Evolutionary conservation across 768 basidiomycete species (phyloP), one percentile per base, ranked within the genome.

Genomic region (Hemileccinum rubropunctum): DNA sequence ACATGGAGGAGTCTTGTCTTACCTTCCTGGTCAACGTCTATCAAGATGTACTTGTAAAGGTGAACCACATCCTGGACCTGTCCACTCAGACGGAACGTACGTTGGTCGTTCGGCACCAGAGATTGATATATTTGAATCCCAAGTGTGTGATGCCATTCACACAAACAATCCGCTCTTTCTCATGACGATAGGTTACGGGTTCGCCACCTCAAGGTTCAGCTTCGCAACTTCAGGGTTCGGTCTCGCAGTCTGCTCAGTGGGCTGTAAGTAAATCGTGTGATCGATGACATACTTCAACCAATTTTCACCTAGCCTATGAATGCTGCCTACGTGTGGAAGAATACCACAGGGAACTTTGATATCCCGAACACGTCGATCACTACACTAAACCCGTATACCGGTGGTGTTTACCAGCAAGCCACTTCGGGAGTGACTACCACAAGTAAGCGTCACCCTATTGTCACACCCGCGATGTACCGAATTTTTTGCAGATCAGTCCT

Each of bases 61-160:
- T 21, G 88, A 95, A 68, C 74, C 83, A 8, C 94, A 97, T 68
- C 95, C 95, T 4, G 95, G 95, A 9, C 94, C 94, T 20, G 67
- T 81, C 42, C 83, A 85, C 51, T 51, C 56, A 0, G 88, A 95
- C 56, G 92, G 92, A 27, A 76, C 84, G 3, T 94, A 81, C 60
- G 81, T 87, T 20, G 93, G 91, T 11, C 81, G 93, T 42, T 65
- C 85, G 26, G 88, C 92, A 4, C 92, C 92, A 2, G 93, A 95
- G 68, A 93, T 95, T 36, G 93, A 95, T 74, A 74, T 93, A 26
- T 84, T 95, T 62, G 93, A 95, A 72, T 87, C 92, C 7, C 83
- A 84, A 69, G 86, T 83, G 49, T 68, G 64, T 45, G 36, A 15
- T 20, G 7, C 35, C 30, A 34, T 33, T 5, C 47, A 48, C 37